Base-by-base conservation (phyloP, 768 basidiomycete genomes). In the Naganishia onofrii region DNA sequence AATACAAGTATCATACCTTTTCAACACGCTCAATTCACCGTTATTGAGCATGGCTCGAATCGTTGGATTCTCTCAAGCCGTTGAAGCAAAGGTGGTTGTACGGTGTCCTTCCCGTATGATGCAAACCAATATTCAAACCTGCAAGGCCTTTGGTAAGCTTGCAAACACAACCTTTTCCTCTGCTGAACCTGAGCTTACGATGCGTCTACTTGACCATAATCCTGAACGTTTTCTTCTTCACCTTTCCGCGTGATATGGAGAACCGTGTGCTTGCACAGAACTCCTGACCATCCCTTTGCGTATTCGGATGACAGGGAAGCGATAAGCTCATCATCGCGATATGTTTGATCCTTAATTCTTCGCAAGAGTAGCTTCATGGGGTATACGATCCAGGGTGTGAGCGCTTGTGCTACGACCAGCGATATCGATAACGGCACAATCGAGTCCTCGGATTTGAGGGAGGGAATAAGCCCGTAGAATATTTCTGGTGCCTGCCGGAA, bases 101-200 rank as follows among this genome's bases (percentile, higher is more conserved):
- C 29, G 2, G 54, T 31, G 54, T 34, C 26, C 54, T 29, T 34
- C 15, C 32, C 54, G 32, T 55, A 19, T 15, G 54, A 51, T 23
- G 48, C 54, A 55, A 28, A 55, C 54, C 54, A 55, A 19, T n/a
- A 55, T 29, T 55, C 54, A 55, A 55, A 55, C 12, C 54, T 55
- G 6, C 54, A 15, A 31, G 1, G 29, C 7, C 7, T 1, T 12
- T 7, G 23, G 4, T 51, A 3, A 51, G n/a, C 54, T 42, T 42
- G 15, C 15, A 15, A 9, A 8, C 32, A 12, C 54, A 7, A 28
- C 19, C 29, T 17, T 55, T n/a, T n/a, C n/a, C 29, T 6, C 7
- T 31, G 17, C 15, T 28, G 26, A 34, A n/a, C 15, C 32, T 9
- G 19, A 55, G 21, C 32, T 55, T 15, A 55, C 54, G 32, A 55